Evolutionary conservation across 2,329 filamentous ascomycete genomes (phyloP).

Genomic region (Botryotinia calthae): DNA sequence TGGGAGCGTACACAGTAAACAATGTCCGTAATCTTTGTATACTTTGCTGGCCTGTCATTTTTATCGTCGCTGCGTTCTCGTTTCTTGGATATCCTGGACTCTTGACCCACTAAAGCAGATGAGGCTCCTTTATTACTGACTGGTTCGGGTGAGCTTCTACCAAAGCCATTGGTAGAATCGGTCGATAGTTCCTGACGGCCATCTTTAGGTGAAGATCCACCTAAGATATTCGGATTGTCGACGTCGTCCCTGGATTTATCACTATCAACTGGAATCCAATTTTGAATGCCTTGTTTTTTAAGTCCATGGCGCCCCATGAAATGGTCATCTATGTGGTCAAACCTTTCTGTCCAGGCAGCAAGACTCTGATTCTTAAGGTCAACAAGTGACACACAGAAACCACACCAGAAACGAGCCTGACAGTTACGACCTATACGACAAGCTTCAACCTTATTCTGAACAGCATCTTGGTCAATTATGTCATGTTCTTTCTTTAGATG

Average conservation of each 20-base stretch:
- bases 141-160: conserved; percentile 17
- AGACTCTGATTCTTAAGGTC: conserved; percentile 45
- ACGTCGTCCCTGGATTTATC: conserved; percentile 27
- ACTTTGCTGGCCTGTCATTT: conserved; percentile 20
- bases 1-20: conserved; percentile 29
- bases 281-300: conserved; percentile 46
- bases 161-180: conserved; percentile 7
- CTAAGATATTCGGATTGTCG: conserved; percentile 7
- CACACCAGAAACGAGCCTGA: conserved; percentile 77
- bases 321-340: conserved; percentile 75
- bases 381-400: conserved; percentile 67
- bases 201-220: conserved; percentile 13
- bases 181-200: conserved; percentile 3
- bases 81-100: conserved; percentile 20
- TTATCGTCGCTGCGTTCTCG: conserved; percentile 19
- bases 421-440: conserved; percentile 64
- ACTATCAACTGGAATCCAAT: conserved; percentile 49
- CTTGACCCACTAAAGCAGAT: conserved; percentile 17
- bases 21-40: conserved; percentile 21
- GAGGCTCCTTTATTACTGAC: conserved; percentile 17
- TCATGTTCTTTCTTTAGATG: conserved; percentile 53
- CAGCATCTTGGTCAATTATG: conserved; percentile 32
- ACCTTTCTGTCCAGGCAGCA: conserved; percentile 59
- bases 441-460: conserved; percentile 47
- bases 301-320: conserved; percentile 52